Evolutionary conservation across 306 rosid species (phyloP).

Genomic region (Prunus armeniaca): DNA sequence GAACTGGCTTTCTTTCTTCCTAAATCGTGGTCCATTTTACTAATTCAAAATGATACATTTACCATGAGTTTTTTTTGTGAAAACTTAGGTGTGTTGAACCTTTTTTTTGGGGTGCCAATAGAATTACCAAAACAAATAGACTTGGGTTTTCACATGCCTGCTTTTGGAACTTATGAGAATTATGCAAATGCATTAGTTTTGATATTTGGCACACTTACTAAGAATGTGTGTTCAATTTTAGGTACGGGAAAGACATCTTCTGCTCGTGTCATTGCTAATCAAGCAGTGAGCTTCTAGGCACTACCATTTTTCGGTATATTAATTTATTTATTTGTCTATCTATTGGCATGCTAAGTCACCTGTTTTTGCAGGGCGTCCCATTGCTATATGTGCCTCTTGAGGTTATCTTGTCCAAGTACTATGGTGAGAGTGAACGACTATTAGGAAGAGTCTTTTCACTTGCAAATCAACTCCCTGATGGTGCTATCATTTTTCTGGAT

Average conservation of each 20-base stretch:
- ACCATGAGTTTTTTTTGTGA: background rate
- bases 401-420: constrained; percentile 75
- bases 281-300: constrained; percentile 59
- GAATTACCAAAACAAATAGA: background rate
- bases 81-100: background rate
- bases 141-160: background rate
- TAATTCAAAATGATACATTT: background rate
- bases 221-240: constrained; percentile 38
- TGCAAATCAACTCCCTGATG: constrained; percentile 64
- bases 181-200: constrained; percentile 1
- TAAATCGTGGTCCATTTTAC: background rate
- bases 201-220: constrained; percentile 23
- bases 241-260: constrained; percentile 96
- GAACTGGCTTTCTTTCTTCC: background rate
- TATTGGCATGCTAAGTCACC: background rate
- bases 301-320: constrained; percentile 12
- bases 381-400: constrained; percentile 88
- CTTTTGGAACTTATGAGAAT: constrained; percentile 14
- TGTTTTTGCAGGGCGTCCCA: constrained; percentile 72
- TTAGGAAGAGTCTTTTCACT: constrained; percentile 80
- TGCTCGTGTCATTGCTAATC: constrained; percentile 94
- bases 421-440: constrained; percentile 87
- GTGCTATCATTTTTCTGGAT: constrained; percentile 85
- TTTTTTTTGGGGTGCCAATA: background rate
- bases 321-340: background rate